Evolutionary conservation across 257 asterid genomes (phyloP), one percentile per base, ranked within the genome.

Genomic region (Gentiana dahurica): DNA sequence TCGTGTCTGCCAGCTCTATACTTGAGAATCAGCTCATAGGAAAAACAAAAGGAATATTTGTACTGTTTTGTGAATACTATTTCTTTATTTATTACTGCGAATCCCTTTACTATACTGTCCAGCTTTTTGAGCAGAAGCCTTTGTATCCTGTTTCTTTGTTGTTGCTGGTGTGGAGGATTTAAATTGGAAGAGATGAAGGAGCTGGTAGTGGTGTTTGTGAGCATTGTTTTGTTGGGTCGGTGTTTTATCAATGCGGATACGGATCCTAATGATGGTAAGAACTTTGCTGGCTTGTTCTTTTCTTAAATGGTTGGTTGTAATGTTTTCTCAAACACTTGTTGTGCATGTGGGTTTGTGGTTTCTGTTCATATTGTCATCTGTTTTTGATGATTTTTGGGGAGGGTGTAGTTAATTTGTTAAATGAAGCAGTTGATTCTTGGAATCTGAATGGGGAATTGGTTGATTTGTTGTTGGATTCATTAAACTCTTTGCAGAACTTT

Each of bases 1-100:
- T 82, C 87, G 95, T 90, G 96, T 85, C 86, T 90, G 98, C 96
- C 98, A 87, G 95, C 96, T 89, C 84, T 39, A 5, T 82, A 39
- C 60, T 60, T 49, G 38, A 41, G 78, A 77, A 72, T 77, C 76
- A 77, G 79, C 65, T 66, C 44, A 49, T 66, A 76, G 55, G 67
- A 68, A 74, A 68, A 45, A 62, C 68, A 61, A 64, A 68, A 41
- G 9, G 9, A 41, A 10, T 41, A 4, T 3, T 41, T 41, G 6
- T 41, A 10, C 64, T 64, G 62, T 66, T 66, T 62, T 48, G 59
- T 55, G 64, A 54, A 62, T 65, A 65, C 58, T 66, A 69, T 62
- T 61, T 34, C 61, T 67, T 54, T 51, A 36, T 65, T 53, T 55
- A 61, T 67, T 54, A 60, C 59, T 58, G 66, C 4, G 37, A 49